These are phyloP conservation scores for Sporothrix brunneoviolacea DNA, from an alignment of 2,329 filamentous ascomycete genomes.

Conservation along the genomic window DNA sequence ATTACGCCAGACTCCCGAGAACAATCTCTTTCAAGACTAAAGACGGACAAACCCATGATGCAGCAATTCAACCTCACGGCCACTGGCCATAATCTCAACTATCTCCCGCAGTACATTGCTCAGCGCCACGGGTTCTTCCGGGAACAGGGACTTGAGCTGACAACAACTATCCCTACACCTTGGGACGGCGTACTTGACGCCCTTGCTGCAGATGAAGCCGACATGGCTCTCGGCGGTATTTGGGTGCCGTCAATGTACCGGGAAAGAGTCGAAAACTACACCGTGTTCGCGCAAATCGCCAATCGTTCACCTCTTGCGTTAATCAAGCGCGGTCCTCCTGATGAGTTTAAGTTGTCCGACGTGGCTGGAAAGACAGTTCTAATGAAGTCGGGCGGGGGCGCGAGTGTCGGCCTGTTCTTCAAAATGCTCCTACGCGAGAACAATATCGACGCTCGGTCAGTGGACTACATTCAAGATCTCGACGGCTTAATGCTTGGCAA, in stretches of 20 bases:
- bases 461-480: conserved; percentile 14
- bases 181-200: conserved; percentile 23
- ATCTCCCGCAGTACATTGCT: conserved; percentile 27
- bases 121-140: conserved; percentile 26
- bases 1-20: too few relatives aligned
- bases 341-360: conserved; percentile 7
- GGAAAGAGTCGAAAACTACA: conserved; percentile 10
- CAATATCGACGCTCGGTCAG: conserved; percentile 6
- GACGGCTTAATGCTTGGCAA: conserved; percentile 15
- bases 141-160: conserved; percentile 25
- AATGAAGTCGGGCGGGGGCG: conserved; percentile 14
- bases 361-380: conserved; percentile 10
- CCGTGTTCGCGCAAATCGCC: conserved; percentile 14
- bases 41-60: too few relatives aligned
- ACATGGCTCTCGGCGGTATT: conserved; percentile 14
- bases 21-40: too few relatives aligned
- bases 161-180: conserved; percentile 22
- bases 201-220: conserved; percentile 20
- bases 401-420: conserved; percentile 14
- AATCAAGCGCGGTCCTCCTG: neutral
- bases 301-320: conserved; percentile 14
- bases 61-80: conserved; percentile 20
- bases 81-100: conserved; percentile 26
- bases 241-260: conserved; percentile 17
- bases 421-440: conserved; percentile 15